These are phyloP conservation scores for Canariomyces notabilis DNA, from an alignment of 2,329 filamentous ascomycete genomes.

Conservation along the genomic window DNA sequence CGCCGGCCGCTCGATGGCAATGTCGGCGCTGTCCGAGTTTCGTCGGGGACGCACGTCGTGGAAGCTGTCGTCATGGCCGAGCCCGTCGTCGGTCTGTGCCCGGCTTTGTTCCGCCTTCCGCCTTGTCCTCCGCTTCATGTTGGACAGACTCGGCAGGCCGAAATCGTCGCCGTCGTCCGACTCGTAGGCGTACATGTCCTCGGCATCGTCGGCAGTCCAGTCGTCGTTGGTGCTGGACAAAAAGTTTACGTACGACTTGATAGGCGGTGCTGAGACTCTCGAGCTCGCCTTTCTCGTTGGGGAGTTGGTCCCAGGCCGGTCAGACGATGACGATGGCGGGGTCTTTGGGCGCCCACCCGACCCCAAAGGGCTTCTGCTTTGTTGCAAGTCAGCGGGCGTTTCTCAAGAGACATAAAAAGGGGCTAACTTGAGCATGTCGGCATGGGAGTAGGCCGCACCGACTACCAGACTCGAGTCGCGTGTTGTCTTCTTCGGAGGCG, in stretches of 20 bases:
- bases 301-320: constrained; percentile 51
- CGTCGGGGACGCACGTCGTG: constrained; percentile 44
- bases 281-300: constrained; percentile 48
- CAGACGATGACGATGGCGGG: constrained; percentile 60
- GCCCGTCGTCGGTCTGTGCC: constrained; percentile 25
- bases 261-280: constrained; percentile 56
- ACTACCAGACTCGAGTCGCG: constrained; percentile 71
- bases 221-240: constrained; percentile 76
- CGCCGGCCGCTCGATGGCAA: constrained; percentile 81
- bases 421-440: constrained; percentile 87
- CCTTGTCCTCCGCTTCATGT: constrained; percentile 71
- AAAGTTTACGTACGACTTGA: constrained; percentile 74
- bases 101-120: constrained; percentile 43
- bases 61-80: constrained; percentile 37
- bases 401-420: constrained; percentile 54
- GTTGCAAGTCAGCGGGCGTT: constrained; percentile 8
- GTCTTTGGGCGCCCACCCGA: constrained; percentile 66
- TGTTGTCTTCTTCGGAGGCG: constrained; percentile 50
- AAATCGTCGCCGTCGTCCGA: constrained; percentile 94
- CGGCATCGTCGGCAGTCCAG: constrained; percentile 70
- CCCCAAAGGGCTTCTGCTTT: constrained; percentile 53
- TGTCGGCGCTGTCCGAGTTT: constrained; percentile 84
- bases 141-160: constrained; percentile 85
- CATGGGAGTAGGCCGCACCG: constrained; percentile 92
- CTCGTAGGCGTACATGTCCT: constrained; percentile 73